Conservation (phyloP, 108 stramenopile species). For the Schizochytrium sp. region DNA sequence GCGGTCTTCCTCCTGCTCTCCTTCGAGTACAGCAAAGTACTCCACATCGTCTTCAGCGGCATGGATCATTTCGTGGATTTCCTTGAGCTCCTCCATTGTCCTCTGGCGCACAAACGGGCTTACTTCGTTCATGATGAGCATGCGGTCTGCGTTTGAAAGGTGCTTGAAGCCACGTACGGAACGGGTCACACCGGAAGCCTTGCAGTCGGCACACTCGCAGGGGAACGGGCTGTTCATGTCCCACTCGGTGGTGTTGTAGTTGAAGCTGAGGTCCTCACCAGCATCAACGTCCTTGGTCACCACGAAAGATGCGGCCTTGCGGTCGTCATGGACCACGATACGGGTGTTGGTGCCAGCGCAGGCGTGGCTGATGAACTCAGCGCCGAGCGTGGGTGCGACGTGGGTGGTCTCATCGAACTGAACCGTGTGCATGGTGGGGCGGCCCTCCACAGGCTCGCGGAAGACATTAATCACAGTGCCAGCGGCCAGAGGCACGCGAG, state of each 20-base stretch:
- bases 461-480: slow-evolving; percentile 47
- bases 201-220: slow-evolving; percentile 33
- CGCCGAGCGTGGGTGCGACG: slow-evolving; percentile 22
- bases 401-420: not conserved
- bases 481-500: not conserved
- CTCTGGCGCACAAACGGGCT: slow-evolving; percentile 6
- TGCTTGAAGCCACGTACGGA: slow-evolving; percentile 25
- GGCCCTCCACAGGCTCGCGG: slow-evolving; percentile 24
- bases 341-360: slow-evolving; percentile 27
- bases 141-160: slow-evolving; percentile 10
- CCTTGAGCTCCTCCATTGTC: not conserved
- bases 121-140: not conserved
- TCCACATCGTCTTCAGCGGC: not conserved
- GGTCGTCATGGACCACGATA: slow-evolving; percentile 22
- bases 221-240: slow-evolving; percentile 54
- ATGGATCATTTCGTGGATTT: not conserved
- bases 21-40: slow-evolving; percentile 1
- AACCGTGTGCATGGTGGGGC: slow-evolving; percentile 58
- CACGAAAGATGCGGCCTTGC: not conserved
- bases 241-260: slow-evolving; percentile 61
- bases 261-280: slow-evolving; percentile 57
- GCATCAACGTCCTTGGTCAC: not conserved
- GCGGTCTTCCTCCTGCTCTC: not conserved
- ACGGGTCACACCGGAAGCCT: not conserved
- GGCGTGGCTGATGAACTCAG: slow-evolving; percentile 58